Base-by-base conservation (phyloP, 768 basidiomycete species). In the Coprinopsis marcescibilis region DNA sequence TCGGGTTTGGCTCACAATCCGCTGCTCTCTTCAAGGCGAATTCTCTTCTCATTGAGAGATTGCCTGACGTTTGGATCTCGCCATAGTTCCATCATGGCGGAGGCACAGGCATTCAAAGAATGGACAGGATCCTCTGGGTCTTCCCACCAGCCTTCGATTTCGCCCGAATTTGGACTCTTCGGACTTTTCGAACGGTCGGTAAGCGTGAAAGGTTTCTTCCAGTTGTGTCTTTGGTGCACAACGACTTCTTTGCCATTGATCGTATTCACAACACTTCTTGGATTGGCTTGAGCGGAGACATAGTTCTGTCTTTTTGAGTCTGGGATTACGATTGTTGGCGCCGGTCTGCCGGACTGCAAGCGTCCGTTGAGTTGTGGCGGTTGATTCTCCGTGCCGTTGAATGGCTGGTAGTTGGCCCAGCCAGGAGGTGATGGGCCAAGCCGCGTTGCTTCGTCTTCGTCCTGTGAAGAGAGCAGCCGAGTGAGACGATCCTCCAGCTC, bases 71-170 rank as follows among this genome's bases (percentile, higher is more conserved):
- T 73, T n/a, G 70, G 58, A 62, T 91, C 87, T 56, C 72, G 71
- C 89, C 89, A 92, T 38, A 92, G 71, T 49, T 84, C 78, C 52
- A 72, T 55, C 81, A 92, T 91, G 36, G 72, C 71, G 47, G 74
- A 71, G 8, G 77, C 76, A 59, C 76, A 83, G 13, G 75, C 72
- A 56, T 83, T 72, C 20, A 90, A 66, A 43, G 77, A 62, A 60
- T 90, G 88, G 39, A 86, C 84, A 30, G 86, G 87, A 62, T 89
- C 86, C 4, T 80, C 75, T 21, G 85, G 87, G 66, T 91, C 85
- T 64, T 86, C 85, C 85, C 85, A 87, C 86, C 86, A 89, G 25
- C 83, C 83, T 57, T 77, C 76, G 42, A 87, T 76, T 65, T 85
- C 82, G 44, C 81, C 79, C 23, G 84, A 77, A 60, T 83, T 77